Conservation (phyloP, 2,329 filamentous ascomycete species). For the Macrophomina phaseolina region DNA sequence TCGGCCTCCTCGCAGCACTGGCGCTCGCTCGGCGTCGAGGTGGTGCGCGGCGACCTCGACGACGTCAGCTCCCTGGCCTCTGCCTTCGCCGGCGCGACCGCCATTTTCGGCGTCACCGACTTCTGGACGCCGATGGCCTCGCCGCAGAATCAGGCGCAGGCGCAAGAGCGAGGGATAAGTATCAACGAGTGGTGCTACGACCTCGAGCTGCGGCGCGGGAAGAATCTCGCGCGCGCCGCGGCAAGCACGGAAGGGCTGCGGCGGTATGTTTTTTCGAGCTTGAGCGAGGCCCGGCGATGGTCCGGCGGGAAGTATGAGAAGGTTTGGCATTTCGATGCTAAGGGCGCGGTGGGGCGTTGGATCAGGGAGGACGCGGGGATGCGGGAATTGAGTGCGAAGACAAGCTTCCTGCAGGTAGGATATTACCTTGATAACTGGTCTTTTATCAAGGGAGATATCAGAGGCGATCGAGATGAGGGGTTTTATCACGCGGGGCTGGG, state of each 20-base stretch:
- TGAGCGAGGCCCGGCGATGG: not conserved
- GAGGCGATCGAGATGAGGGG: not conserved
- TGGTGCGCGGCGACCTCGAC: conserved; percentile 59
- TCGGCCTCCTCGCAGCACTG: conserved; percentile 55
- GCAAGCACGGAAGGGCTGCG: not conserved
- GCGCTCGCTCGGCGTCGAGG: conserved; percentile 54
- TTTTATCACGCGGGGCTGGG: conserved; percentile 16
- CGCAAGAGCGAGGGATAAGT: no score
- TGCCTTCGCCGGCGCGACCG: conserved; percentile 51
- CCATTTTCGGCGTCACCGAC: conserved; percentile 60
- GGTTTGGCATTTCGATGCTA: not conserved
- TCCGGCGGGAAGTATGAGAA: not conserved
- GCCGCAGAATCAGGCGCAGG: no score
- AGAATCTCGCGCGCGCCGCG: not conserved
- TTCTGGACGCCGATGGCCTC: not conserved
- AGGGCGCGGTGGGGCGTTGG: not conserved
- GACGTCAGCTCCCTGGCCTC: conserved; percentile 51
- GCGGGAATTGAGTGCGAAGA: not conserved
- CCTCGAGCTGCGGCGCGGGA: not conserved
- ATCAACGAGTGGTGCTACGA: not conserved
- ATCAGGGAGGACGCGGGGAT: not conserved
- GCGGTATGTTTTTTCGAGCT: not conserved
- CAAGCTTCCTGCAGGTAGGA: not conserved
- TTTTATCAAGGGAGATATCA: no score
- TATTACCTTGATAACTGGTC: not conserved